Base-by-base conservation (phyloP, 2,329 filamentous ascomycete genomes). In the Pezicula rhizophila region DNA sequence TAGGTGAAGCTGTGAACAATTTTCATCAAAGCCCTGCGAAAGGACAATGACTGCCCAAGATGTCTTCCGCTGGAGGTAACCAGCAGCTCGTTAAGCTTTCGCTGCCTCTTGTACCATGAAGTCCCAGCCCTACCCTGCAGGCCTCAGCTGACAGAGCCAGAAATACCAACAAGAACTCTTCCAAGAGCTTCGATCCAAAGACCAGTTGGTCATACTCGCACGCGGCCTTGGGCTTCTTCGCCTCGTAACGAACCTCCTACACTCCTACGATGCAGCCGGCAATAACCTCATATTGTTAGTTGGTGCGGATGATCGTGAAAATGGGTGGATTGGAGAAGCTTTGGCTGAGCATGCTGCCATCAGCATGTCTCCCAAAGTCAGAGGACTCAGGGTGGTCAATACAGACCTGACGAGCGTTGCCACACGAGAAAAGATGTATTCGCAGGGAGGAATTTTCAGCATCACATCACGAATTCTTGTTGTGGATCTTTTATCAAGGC, bases 151-250 rank as follows among this genome's bases (percentile, higher is more conserved):
- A 62, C 47, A 41, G 18, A 4, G 26, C 5, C 52, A 86, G 82
- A 77, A 90, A 76, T 99, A 95, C 68, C 93, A 99, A 73, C 91
- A 97, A 73, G 85, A 89, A 63, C 82, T 97, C 61, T 97, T 97
- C 73, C 89, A 87, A 66, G 87, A 93, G 70, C 82, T 95, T 57
- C 85, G 89, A 55, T 75, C 82, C 52, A 88, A 96, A 72, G 93
- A 99, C 87, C 87, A 95, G 69, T 84, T 99, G 56, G 86, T 97
- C 60, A 78, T 99, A 47, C 79, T 97, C 48, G 93, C 92, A 38
- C 87, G 89, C 46, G 93, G 93, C 58, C 84, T 99, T 42, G 93
- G 93, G 59, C 83, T 97, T 41, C 80, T 96, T 66, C 89, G 90
- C 57, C 80, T 99, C 49, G 80, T 96, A 62, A 95, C 89, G n/a